Evolutionary conservation across 257 asterid genomes (phyloP), one percentile per base, ranked within the genome.

Genomic region (Salvia rosmarinus): DNA sequence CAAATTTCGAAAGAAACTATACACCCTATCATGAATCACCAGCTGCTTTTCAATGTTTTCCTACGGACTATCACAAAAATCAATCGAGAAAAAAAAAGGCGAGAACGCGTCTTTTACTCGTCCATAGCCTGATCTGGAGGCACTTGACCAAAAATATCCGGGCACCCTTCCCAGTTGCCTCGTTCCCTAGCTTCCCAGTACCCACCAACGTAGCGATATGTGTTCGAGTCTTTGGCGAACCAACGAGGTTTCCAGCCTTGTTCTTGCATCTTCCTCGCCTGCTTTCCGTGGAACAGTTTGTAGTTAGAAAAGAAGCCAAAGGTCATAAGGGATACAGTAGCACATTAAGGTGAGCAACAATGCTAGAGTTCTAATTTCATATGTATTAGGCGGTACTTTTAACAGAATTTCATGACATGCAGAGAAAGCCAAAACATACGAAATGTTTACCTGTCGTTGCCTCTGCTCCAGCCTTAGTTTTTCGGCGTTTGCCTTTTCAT

Each of bases 261-360:
- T 74, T 94, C 99, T 79, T 94, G 99, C 97, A 94, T 94, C 73
- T 85, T 86, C 71, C 97, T 80, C 3, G 99, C 96, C 99, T 94
- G 80, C 9, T 73, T 78, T 43, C 40, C 43, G 35, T 8, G 47
- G 39, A 56, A 56, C 8, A 30, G 34, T 68, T 67, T 68, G 57
- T 50, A 23, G 59, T 55, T 64, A 51, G 37, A 58, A 58, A 30
- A 4, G 11, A 21, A 21, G 34, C 13, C 4, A 4, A 7, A 9
- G 60, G 9, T 10, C 12, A 6, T 16, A 17, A 16, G 56, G 58
- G 2, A 19, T 19, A 2, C 5, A 51, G 54, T 51, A 58, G 25
- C 42, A 57, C 12, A 57, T 28, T 57, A 6, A 7, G 65, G 20
- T 56, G 63, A 25, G 40, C 6, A 57, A 7, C 13, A n/a, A 9